Conservation (phyloP, 2,329 filamentous ascomycete genomes). For the Huntiella omanensis region DNA sequence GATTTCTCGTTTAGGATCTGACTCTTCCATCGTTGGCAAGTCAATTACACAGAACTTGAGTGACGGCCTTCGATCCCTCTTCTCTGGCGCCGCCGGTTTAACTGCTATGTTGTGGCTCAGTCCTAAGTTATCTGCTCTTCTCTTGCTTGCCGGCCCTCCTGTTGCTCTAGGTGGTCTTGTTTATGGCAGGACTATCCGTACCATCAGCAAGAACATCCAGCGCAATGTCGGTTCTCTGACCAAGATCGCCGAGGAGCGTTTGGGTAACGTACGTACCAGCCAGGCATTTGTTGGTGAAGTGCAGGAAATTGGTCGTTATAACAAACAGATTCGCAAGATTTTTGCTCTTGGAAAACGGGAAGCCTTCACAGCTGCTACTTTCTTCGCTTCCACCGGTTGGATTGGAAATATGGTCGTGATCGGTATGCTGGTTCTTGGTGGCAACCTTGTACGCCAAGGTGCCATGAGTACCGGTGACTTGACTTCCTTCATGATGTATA, state of each 20-base stretch:
- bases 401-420: constrained; percentile 95
- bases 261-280: constrained; percentile 90
- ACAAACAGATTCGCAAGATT: constrained; percentile 77
- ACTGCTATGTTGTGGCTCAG: constrained; percentile 92
- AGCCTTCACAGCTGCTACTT: constrained; percentile 73
- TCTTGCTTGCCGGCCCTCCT: constrained; percentile 75
- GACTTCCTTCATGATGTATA: constrained; percentile 97
- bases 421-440: constrained; percentile 74
- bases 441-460: constrained; percentile 72
- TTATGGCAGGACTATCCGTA: constrained; percentile 76
- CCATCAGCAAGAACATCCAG: constrained; percentile 80
- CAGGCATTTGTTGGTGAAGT: constrained; percentile 92
- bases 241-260: constrained; percentile 93
- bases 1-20: constrained; percentile 85
- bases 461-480: constrained; percentile 79
- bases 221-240: constrained; percentile 82
- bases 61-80: constrained; percentile 77
- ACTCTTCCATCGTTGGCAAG: constrained; percentile 95
- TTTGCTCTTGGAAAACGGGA: constrained; percentile 77
- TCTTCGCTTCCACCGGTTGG: constrained; percentile 74
- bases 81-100: constrained; percentile 80
- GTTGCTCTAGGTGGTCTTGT: constrained; percentile 81
- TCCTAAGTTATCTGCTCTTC: constrained; percentile 69
- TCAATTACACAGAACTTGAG: constrained; percentile 96
- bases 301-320: constrained; percentile 79